Percentiles rank a stretch among this genome's conserved stretches.
phyloP scores from a whole-genome alignment of 305 asterid genomes.

The Fraxinus dipetala region DNA sequence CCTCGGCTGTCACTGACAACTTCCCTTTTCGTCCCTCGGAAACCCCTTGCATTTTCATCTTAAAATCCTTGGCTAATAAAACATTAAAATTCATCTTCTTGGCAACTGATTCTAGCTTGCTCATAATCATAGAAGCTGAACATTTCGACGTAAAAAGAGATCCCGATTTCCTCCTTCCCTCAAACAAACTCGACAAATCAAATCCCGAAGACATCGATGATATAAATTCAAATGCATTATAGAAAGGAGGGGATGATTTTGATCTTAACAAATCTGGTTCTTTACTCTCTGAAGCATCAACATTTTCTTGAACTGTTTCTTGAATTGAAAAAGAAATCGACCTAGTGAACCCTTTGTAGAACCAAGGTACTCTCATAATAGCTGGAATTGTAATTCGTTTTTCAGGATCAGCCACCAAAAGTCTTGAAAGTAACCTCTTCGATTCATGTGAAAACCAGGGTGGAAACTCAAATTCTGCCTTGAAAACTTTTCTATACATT shows the following conservation, averaged over 20 bases:
- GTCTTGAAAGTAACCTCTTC: slow-evolving; percentile 47
- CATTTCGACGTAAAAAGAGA: slow-evolving; percentile 64
- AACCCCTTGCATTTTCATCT: slow-evolving; percentile 57
- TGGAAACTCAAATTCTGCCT: slow-evolving; percentile 58
- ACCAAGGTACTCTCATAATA: slow-evolving; percentile 60
- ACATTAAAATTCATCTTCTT: slow-evolving; percentile 46
- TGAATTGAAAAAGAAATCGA: slow-evolving; percentile 34
- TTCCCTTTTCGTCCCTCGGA: slow-evolving; percentile 72
- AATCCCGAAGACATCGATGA: slow-evolving; percentile 87
- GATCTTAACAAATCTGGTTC: slow-evolving; percentile 33
- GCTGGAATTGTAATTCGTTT: slow-evolving; percentile 50
- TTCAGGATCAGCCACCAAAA: slow-evolving; percentile 59
- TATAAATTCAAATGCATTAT: slow-evolving; percentile 73
- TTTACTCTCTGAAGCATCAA: background rate
- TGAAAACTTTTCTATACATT: slow-evolving; percentile 68
- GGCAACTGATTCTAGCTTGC: slow-evolving; percentile 53
- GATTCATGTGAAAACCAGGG: slow-evolving; percentile 68
- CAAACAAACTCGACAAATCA: slow-evolving; percentile 65
- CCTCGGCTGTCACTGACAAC: slow-evolving; percentile 58
- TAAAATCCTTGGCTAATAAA: slow-evolving; percentile 48
- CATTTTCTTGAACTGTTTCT: slow-evolving; percentile 27
- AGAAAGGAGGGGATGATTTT: slow-evolving; percentile 58
- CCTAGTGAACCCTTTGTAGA: slow-evolving; percentile 38
- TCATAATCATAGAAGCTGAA: slow-evolving; percentile 47
- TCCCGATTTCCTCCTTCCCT: slow-evolving; percentile 37